A percentile compares a stretch with the other conserved stretches of the same genome.
Evolutionary conservation across 2,329 filamentous ascomycete species (phyloP).

Genomic region (Cyphellophora europaea): DNA sequence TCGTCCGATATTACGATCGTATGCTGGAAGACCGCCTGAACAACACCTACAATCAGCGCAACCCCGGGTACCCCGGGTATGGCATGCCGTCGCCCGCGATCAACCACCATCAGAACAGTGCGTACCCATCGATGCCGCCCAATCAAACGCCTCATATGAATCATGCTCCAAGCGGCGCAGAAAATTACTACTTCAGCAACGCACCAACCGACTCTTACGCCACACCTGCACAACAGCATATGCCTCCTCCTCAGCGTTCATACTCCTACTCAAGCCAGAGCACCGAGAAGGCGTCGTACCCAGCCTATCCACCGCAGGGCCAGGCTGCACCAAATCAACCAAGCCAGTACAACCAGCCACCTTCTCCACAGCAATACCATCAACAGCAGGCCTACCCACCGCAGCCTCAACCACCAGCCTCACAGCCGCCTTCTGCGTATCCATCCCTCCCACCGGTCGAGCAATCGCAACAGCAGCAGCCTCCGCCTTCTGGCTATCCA

Average conservation of each 20-base stretch:
- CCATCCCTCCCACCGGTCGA: slow-evolving; percentile 7
- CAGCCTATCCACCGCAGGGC: slow-evolving; percentile 10
- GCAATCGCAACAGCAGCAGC: slow-evolving; percentile 8
- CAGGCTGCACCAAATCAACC: slow-evolving; percentile 9
- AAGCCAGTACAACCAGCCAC: slow-evolving; percentile 10
- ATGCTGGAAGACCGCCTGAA: slow-evolving; percentile 96
- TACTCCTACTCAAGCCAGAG: slow-evolving; percentile 17
- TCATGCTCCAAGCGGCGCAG: slow-evolving; percentile 46
- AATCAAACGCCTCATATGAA: slow-evolving; percentile 9
- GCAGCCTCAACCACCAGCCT: slow-evolving; percentile 9
- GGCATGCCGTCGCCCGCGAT: slow-evolving; percentile 34
- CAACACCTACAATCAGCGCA: slow-evolving; percentile 69
- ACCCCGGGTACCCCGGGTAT: slow-evolving; percentile 46
- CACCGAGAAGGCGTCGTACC: slow-evolving; percentile 8
- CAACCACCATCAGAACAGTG: slow-evolving; percentile 40
- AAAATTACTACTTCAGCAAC: slow-evolving; percentile 74
- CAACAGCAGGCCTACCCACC: slow-evolving; percentile 1
- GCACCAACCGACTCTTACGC: slow-evolving; percentile 39
- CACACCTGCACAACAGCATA: slow-evolving; percentile 42
- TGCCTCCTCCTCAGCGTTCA: slow-evolving; percentile 26
- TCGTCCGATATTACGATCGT: slow-evolving; percentile 87
- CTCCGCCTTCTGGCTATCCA: slow-evolving; percentile 1
- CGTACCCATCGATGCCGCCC: slow-evolving; percentile 49
- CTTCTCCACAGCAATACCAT: slow-evolving; percentile 15
- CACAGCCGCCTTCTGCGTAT: slow-evolving; percentile 13